Conservation (phyloP, 805 yeast species). For the Ogataea pignaliae region DNA sequence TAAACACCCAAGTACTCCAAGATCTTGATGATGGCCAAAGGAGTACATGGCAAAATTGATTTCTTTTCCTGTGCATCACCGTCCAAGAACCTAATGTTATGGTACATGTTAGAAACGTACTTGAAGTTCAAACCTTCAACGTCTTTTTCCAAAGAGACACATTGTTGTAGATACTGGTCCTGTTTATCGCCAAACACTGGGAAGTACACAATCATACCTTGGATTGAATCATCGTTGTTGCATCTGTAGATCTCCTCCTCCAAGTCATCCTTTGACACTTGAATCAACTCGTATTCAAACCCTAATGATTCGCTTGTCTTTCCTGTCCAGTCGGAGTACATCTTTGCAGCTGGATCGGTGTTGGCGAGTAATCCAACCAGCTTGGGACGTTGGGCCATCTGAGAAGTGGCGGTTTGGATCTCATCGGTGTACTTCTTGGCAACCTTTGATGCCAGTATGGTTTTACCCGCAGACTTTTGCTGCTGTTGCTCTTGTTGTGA, state of each 20-base stretch:
- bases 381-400: conserved; percentile 55
- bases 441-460: conserved; percentile 81
- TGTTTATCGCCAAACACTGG: conserved; percentile 95
- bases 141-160: conserved; percentile 85
- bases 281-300: conserved; percentile 72
- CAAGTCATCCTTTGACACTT: conserved; percentile 70
- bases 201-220: conserved; percentile 96
- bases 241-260: conserved; percentile 83
- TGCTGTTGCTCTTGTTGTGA: too few relatives aligned
- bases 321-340: conserved; percentile 95
- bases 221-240: conserved; percentile 66
- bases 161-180: conserved; percentile 93
- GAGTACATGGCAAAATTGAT: conserved; percentile 93
- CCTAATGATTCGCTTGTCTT: conserved; percentile 86
- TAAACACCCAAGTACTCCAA: conserved; percentile 87
- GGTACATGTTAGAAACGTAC: conserved; percentile 92
- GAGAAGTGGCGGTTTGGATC: conserved; percentile 51
- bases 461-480: conserved; percentile 53
- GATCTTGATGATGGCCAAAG: conserved; percentile 89
- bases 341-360: conserved; percentile 88
- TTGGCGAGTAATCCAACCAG: conserved; percentile 92
- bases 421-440: conserved; percentile 81
- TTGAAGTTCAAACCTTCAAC: conserved; percentile 93
- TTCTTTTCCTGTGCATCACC: conserved; percentile 55
- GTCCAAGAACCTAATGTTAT: conserved; percentile 83